Percentiles rank a stretch among this genome's conserved stretches.
Evolutionary conservation across 441 rosid species (phyloP).

Genomic region (Rhodomyrtus psidioides): DNA sequence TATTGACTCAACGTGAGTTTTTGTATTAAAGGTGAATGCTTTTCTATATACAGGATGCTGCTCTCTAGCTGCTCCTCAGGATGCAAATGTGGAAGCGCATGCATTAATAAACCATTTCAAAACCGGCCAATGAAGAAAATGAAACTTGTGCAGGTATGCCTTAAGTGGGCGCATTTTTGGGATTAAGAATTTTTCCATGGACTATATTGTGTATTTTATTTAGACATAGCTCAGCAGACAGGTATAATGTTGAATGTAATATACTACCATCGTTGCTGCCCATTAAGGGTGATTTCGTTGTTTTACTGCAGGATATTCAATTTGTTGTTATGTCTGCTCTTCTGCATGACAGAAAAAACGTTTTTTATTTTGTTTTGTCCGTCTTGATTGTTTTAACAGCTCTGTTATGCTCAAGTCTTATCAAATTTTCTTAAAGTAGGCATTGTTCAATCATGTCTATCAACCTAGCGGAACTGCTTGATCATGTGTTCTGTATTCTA

Average conservation of each 20-base stretch:
- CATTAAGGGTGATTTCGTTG: neutral
- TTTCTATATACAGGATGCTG: slow-evolving; percentile 56
- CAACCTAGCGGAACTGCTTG: neutral
- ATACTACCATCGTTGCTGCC: neutral
- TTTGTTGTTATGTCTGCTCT: neutral
- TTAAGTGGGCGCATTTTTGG: neutral
- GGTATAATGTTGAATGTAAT: neutral
- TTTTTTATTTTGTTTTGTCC: neutral
- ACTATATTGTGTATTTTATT: neutral
- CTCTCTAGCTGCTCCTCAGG: slow-evolving; percentile 90
- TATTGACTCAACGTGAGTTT: neutral
- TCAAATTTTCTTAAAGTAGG: neutral
- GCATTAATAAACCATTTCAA: slow-evolving; percentile 90
- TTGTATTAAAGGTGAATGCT: neutral
- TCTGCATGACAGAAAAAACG: neutral
- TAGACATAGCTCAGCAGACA: neutral
- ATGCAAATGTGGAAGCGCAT: slow-evolving; percentile 77
- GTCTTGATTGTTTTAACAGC: neutral
- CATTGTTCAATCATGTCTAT: neutral
- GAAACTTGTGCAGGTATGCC: slow-evolving; percentile 80
- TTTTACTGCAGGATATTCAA: neutral
- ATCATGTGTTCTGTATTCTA: neutral
- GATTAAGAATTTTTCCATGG: neutral
- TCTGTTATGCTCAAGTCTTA: neutral
- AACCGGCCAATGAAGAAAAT: slow-evolving; percentile 71